A percentile compares a stretch with the other conserved stretches of the same genome.
These are phyloP conservation scores for Lasiosphaeria hispida DNA, from an alignment of 495 filamentous ascomycete species.

Conservation along the genomic window DNA sequence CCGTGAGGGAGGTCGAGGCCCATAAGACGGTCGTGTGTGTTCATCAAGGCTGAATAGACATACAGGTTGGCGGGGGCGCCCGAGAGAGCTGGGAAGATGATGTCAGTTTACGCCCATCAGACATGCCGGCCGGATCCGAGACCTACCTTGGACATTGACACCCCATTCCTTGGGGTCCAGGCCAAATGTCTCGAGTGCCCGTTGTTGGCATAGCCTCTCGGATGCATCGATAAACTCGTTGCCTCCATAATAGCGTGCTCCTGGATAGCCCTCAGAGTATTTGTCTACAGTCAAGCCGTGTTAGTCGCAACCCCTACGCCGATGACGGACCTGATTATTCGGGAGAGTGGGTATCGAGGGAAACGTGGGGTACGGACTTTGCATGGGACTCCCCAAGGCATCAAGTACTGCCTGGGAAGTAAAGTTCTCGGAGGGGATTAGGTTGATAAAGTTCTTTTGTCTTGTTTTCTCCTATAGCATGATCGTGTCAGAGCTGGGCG, in stretches of 20 bases:
- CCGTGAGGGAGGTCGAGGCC: slow-evolving; percentile 95
- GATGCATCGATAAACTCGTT: slow-evolving; percentile 94
- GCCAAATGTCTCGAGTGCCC: slow-evolving; percentile 83
- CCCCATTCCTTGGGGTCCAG: slow-evolving; percentile 88
- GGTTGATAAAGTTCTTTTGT: slow-evolving; percentile 97
- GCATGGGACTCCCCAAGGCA: slow-evolving; percentile 96
- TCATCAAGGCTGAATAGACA: slow-evolving; percentile 88
- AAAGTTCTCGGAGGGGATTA: slow-evolving; percentile 99
- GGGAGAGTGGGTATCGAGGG: background rate
- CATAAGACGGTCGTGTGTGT: slow-evolving; percentile 94
- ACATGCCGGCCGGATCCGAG: background rate
- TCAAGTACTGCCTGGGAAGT: slow-evolving; percentile 96
- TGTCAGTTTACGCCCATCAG: slow-evolving; percentile 7
- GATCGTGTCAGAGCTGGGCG: slow-evolving; percentile 9
- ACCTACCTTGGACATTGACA: slow-evolving; percentile 92
- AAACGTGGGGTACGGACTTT: slow-evolving; percentile 61
- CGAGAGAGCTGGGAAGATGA: slow-evolving; percentile 65
- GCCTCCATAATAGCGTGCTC: slow-evolving; percentile 94
- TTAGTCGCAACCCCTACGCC: slow-evolving; percentile 6
- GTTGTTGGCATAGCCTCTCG: slow-evolving; percentile 83
- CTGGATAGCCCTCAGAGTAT: slow-evolving; percentile 98
- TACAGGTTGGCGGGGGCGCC: slow-evolving; percentile 95
- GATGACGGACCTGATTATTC: background rate
- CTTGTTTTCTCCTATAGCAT: slow-evolving; percentile 79
- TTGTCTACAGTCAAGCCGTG: slow-evolving; percentile 62